Percentiles rank a stretch among this genome's conserved stretches.
Conservation (phyloP, 441 rosid species). For the Hypseocharis bilobata region DNA sequence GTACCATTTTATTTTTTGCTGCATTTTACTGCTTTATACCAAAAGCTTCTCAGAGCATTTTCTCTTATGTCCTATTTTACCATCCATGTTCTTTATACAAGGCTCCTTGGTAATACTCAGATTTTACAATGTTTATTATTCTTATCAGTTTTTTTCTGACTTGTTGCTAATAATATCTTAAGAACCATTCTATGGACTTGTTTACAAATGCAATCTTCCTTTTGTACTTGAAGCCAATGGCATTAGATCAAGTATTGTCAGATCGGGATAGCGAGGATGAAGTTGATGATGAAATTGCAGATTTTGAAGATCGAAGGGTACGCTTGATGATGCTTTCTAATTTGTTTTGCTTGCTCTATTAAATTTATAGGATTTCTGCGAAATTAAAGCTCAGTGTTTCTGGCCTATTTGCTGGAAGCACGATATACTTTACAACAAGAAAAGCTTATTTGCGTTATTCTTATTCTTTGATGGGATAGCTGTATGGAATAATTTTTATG, state of each 20-base stretch:
- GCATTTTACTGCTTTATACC: not conserved
- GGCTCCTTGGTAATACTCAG: not conserved
- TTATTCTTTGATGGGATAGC: too few relatives aligned
- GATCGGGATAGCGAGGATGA: constrained; percentile 45
- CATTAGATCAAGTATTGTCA: constrained; percentile 34
- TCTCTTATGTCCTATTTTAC: not conserved
- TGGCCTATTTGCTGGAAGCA: too few relatives aligned
- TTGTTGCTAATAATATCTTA: not conserved
- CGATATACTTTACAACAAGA: too few relatives aligned
- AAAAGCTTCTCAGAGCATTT: not conserved
- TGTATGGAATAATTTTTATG: too few relatives aligned
- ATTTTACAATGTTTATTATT: not conserved
- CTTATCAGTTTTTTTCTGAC: not conserved
- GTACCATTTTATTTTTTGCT: not conserved
- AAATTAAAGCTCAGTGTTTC: not conserved
- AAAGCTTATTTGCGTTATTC: too few relatives aligned
- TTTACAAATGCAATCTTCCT: constrained; percentile 1
- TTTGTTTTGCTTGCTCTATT: not conserved
- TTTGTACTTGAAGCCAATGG: constrained; percentile 39
- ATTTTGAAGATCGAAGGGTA: constrained; percentile 52
- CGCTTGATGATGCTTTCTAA: constrained; percentile 12
- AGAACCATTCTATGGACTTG: too few relatives aligned
- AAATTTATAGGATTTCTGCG: not conserved
- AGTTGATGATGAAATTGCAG: constrained; percentile 42
- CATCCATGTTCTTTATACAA: not conserved